Percentiles rank a stretch among this genome's conserved stretches.
Evolutionary conservation across 805 yeast species (phyloP).

Genomic region (Metschnikowia lunata): DNA sequence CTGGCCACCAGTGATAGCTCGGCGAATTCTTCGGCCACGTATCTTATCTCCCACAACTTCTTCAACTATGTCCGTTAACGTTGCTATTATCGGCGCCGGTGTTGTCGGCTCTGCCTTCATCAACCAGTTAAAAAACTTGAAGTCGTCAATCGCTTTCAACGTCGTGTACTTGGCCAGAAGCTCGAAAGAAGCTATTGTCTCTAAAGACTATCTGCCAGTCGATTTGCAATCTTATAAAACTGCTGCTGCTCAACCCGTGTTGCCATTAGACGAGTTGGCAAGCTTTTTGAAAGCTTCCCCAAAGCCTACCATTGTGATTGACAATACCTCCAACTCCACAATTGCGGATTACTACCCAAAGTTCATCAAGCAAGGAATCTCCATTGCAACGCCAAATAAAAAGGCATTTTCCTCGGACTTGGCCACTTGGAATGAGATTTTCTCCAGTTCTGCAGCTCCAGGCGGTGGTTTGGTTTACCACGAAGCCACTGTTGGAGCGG

Average conservation of each 20-base stretch:
- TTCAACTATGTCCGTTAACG: constrained; percentile 32
- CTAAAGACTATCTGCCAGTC: constrained; percentile 68
- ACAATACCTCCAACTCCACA: constrained; percentile 84
- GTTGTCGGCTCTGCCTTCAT: constrained; percentile 92
- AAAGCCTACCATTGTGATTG: constrained; percentile 78
- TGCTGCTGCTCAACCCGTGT: constrained; percentile 41
- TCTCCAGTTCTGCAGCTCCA: constrained; percentile 47
- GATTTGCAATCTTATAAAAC: constrained; percentile 57
- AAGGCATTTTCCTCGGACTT: constrained; percentile 88
- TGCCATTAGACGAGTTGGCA: constrained; percentile 55
- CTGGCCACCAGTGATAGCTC: too few species aligned
- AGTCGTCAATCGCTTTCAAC: constrained; percentile 62
- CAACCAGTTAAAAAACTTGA: constrained; percentile 65
- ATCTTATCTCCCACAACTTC: too few species aligned
- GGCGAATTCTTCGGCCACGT: too few species aligned
- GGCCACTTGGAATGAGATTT: constrained; percentile 72
- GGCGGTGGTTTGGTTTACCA: constrained; percentile 80
- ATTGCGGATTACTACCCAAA: constrained; percentile 75
- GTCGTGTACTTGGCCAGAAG: constrained; percentile 75
- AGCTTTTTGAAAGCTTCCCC: constrained; percentile 62
- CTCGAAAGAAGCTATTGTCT: constrained; percentile 62
- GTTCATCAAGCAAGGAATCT: constrained; percentile 71
- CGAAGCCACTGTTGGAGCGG: constrained; percentile 99
- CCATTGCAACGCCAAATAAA: constrained; percentile 97
- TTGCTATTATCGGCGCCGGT: constrained; percentile 68